phyloP scores from a whole-genome alignment of 2,329 filamentous ascomycete genomes.

The Sporothrix inflata region DNA sequence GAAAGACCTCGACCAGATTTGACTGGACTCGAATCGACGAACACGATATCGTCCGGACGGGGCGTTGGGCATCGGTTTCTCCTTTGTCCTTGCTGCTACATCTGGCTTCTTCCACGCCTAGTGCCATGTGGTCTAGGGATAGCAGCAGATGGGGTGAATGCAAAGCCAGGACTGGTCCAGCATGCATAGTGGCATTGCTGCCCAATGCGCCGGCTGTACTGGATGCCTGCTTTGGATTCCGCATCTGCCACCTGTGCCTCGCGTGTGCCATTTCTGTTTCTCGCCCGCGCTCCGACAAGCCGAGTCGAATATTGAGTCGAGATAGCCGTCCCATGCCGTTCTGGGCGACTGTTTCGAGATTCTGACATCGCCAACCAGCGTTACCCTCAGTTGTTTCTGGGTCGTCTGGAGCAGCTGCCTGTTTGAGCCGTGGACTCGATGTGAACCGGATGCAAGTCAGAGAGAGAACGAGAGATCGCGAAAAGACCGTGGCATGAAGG shows the following conservation, averaged over 20 bases:
- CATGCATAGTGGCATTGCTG: conserved; percentile 10
- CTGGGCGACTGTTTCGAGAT: not conserved
- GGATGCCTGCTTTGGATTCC: not conserved
- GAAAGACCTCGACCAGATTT: not conserved
- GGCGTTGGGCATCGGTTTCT: conserved; percentile 1
- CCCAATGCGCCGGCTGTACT: not conserved
- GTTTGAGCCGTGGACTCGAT: not conserved
- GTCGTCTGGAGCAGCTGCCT: not conserved
- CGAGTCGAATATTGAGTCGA: not conserved
- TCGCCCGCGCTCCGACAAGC: not conserved
- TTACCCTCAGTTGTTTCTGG: not conserved
- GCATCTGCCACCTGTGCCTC: not conserved
- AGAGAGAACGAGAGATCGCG: not conserved
- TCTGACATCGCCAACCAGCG: not conserved
- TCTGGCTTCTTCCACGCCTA: not conserved
- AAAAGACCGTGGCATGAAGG: not conserved
- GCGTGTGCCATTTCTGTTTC: not conserved
- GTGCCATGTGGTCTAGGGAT: not conserved
- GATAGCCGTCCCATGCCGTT: not conserved
- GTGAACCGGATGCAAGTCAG: not conserved
- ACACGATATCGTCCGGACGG: not conserved
- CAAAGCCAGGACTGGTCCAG: not conserved
- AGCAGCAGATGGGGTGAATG: conserved; percentile 12
- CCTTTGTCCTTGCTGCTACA: not conserved
- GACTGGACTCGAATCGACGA: conserved; percentile 7